Evolutionary conservation across 1,139 yeast species (phyloP).

Genomic region (Candida smagusa): DNA sequence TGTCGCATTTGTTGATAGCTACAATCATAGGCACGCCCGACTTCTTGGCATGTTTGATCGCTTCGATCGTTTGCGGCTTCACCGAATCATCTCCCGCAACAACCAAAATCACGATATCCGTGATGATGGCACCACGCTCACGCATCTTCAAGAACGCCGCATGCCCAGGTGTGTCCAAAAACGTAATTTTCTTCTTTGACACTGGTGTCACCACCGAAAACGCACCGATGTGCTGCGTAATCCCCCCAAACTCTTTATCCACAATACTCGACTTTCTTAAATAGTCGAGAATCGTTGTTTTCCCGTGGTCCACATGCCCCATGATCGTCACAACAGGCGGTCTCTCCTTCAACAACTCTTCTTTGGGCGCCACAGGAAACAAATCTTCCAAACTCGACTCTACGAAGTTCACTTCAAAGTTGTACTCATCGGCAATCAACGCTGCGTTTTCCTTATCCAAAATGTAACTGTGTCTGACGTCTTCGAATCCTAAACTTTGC

Average conservation of each 20-base stretch:
- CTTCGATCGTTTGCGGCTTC: constrained; percentile 96
- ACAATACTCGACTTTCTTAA: constrained; percentile 82
- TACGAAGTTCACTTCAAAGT: constrained; percentile 61
- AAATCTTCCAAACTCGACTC: constrained; percentile 65
- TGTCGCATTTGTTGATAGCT: constrained; percentile 91
- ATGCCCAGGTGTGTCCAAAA: constrained; percentile 97
- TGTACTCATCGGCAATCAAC: constrained; percentile 84
- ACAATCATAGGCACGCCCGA: constrained; percentile 86
- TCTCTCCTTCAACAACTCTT: constrained; percentile 52
- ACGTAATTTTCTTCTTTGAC: constrained; percentile 75
- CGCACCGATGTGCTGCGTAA: constrained; percentile 97
- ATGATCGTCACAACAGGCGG: constrained; percentile 96
- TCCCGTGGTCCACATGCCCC: constrained; percentile 99
- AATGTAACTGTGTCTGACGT: constrained; percentile 72
- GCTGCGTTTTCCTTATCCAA: constrained; percentile 83
- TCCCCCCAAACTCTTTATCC: constrained; percentile 89
- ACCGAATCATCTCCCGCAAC: constrained; percentile 99
- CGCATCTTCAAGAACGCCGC: constrained; percentile 96
- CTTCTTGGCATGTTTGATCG: constrained; percentile 85
- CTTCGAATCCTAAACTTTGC: constrained; percentile 70
- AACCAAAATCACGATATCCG: constrained; percentile 88
- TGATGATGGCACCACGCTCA: constrained; percentile 91
- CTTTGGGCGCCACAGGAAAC: constrained; percentile 44
- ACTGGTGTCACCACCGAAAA: constrained; percentile 79
- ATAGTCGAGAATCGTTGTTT: constrained; percentile 87